These are phyloP conservation scores for Diaporthe helianthi DNA, from an alignment of 2,329 filamentous ascomycete species.

Conservation along the genomic window DNA sequence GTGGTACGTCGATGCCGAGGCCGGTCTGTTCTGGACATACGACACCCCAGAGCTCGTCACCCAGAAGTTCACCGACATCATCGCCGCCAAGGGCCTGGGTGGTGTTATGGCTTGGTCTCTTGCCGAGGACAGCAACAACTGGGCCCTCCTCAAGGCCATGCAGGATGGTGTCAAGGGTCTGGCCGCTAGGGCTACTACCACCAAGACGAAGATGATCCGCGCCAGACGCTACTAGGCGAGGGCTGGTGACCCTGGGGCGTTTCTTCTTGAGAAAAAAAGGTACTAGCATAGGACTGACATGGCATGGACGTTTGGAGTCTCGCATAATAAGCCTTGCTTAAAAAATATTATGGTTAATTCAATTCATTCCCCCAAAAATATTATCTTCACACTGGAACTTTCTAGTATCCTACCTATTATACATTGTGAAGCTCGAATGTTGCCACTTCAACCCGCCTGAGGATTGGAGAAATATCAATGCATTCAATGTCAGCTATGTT, in stretches of 20 bases:
- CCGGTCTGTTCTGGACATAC: slow-evolving; percentile 61
- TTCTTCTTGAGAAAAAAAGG: neutral
- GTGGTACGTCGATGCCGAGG: slow-evolving; percentile 59
- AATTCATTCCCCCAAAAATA: neutral
- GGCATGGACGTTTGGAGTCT: neutral
- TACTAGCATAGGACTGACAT: neutral
- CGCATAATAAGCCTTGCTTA: slow-evolving; percentile 12
- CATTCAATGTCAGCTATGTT: too few species aligned
- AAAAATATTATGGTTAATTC: neutral
- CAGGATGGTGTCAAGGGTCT: slow-evolving; percentile 40
- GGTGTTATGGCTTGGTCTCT: slow-evolving; percentile 63
- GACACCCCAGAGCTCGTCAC: slow-evolving; percentile 57
- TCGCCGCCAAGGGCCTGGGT: slow-evolving; percentile 51
- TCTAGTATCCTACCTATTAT: too few species aligned
- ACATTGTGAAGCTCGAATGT: too few species aligned
- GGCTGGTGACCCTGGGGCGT: neutral
- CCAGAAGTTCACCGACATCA: slow-evolving; percentile 54
- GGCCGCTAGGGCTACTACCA: neutral
- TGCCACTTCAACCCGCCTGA: too few species aligned
- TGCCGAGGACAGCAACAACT: slow-evolving; percentile 55
- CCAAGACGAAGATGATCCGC: slow-evolving; percentile 11
- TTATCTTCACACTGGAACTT: accelerated
- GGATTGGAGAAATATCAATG: too few species aligned
- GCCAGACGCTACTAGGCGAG: slow-evolving; percentile 22
- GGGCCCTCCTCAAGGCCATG: slow-evolving; percentile 53